These are phyloP conservation scores for Mrakia blollopis DNA, from an alignment of 768 basidiomycete genomes.

Conservation along the genomic window DNA sequence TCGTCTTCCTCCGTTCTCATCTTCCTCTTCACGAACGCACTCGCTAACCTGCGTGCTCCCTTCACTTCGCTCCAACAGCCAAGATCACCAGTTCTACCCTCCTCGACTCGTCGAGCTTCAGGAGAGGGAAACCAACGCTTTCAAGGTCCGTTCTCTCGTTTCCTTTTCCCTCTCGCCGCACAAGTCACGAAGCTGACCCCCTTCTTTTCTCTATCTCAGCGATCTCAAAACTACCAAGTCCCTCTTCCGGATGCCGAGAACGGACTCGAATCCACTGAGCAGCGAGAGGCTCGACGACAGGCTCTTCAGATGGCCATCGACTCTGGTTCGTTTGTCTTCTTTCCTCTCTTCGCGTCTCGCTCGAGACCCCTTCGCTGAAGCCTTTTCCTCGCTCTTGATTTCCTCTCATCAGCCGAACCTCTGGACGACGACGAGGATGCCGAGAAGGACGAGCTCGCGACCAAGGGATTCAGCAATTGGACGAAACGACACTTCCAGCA, in stretches of 20 bases:
- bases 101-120: slow-evolving; percentile 71
- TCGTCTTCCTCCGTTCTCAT: slow-evolving; percentile 40
- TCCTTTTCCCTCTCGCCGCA: slow-evolving; percentile 47
- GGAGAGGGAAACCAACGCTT: slow-evolving; percentile 76
- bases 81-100: slow-evolving; percentile 97
- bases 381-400: neutral
- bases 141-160: slow-evolving; percentile 52
- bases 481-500: slow-evolving; percentile 89
- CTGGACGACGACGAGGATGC: slow-evolving; percentile 81
- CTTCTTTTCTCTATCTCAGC: slow-evolving; percentile 36
- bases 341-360: neutral
- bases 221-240: slow-evolving; percentile 43
- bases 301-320: slow-evolving; percentile 84
- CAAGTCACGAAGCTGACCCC: slow-evolving; percentile 46
- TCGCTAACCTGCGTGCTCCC: slow-evolving; percentile 5
- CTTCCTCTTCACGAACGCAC: neutral
- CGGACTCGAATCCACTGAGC: slow-evolving; percentile 73
- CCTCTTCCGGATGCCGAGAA: slow-evolving; percentile 62
- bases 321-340: slow-evolving; percentile 52
- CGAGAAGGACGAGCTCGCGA: slow-evolving; percentile 70
- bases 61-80: slow-evolving; percentile 48
- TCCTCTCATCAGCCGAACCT: slow-evolving; percentile 62
- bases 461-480: slow-evolving; percentile 84
- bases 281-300: slow-evolving; percentile 70
- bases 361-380: slow-evolving; percentile 13